Conservation (phyloP, 345 rosid genomes). For the Brassica napus region DNA sequence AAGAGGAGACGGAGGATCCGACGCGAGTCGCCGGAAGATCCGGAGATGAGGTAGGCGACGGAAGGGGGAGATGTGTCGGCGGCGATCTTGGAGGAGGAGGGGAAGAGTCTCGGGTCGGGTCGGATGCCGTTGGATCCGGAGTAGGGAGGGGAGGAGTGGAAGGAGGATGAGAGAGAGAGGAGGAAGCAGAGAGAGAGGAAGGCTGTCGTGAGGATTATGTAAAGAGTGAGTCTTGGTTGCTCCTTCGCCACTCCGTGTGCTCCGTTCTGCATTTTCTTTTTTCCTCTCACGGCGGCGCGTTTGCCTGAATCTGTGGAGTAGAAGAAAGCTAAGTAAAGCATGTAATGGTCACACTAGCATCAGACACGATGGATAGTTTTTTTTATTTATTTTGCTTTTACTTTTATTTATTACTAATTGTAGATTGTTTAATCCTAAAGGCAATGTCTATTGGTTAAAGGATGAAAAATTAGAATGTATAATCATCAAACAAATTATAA, state of each 20-base stretch:
- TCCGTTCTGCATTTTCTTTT: constrained; percentile 36
- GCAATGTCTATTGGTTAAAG: no score
- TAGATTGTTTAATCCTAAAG: background rate
- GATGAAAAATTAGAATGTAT: no score
- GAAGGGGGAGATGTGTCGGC: constrained; percentile 71
- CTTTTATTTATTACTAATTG: background rate
- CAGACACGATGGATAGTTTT: background rate
- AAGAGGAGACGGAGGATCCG: constrained; percentile 77
- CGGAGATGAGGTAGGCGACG: constrained; percentile 71
- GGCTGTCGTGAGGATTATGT: constrained; percentile 57
- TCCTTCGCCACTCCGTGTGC: constrained; percentile 37
- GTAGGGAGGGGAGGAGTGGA: constrained; percentile 42
- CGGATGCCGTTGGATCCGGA: constrained; percentile 29
- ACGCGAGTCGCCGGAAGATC: constrained; percentile 64
- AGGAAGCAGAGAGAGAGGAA: constrained; percentile 71
- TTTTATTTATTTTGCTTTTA: background rate
- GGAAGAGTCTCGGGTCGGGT: constrained; percentile 76
- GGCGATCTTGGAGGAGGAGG: constrained; percentile 54
- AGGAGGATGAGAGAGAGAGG: constrained; percentile 45
- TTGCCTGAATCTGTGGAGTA: background rate
- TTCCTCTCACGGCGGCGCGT: constrained; percentile 26
- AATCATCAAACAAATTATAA: background rate
- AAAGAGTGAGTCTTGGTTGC: constrained; percentile 50
- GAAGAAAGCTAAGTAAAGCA: constrained; percentile 13
- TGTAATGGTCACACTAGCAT: constrained; percentile 23